Conservation (phyloP, 805 yeast genomes). For the Nakazawaea ishiwadae region DNA sequence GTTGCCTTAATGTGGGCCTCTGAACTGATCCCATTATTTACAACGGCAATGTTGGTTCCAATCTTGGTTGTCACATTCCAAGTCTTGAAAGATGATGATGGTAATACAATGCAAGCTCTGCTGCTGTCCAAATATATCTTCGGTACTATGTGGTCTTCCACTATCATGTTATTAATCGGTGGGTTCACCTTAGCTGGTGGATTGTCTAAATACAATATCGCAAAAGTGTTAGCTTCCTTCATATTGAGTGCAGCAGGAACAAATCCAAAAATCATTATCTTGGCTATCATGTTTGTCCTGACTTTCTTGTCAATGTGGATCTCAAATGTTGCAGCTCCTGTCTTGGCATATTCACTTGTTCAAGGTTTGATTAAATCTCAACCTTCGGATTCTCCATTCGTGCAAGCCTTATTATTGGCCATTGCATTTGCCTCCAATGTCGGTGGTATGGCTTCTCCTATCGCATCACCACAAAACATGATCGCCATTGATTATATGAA, state of each 20-base stretch:
- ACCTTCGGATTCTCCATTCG: constrained; percentile 29
- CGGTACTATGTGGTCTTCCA: constrained; percentile 49
- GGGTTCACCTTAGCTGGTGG: constrained; percentile 55
- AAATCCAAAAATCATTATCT: constrained; percentile 40
- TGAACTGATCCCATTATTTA: constrained; percentile 45
- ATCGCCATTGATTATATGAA: constrained; percentile 48
- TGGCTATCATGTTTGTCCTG: constrained; percentile 47
- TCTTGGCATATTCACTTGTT: constrained; percentile 45
- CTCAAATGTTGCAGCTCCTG: constrained; percentile 54
- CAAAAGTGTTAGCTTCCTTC: constrained; percentile 44
- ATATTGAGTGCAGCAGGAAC: constrained; percentile 47
- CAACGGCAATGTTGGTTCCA: constrained; percentile 46
- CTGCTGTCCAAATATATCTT: constrained; percentile 41
- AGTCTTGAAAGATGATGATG: constrained; percentile 44
- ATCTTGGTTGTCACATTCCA: constrained; percentile 40
- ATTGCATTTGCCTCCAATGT: constrained; percentile 48
- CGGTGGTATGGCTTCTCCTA: constrained; percentile 54
- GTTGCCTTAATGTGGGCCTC: constrained; percentile 47
- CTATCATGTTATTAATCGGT: constrained; percentile 45
- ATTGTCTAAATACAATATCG: constrained; percentile 47
- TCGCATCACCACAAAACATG: constrained; percentile 52
- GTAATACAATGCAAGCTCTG: constrained; percentile 36
- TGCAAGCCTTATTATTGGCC: constrained; percentile 24
- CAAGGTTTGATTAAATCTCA: constrained; percentile 41
- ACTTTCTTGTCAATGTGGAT: constrained; percentile 55